Conservation (phyloP, 176 grass and related monocot genomes). For the Oryza nivara region DNA sequence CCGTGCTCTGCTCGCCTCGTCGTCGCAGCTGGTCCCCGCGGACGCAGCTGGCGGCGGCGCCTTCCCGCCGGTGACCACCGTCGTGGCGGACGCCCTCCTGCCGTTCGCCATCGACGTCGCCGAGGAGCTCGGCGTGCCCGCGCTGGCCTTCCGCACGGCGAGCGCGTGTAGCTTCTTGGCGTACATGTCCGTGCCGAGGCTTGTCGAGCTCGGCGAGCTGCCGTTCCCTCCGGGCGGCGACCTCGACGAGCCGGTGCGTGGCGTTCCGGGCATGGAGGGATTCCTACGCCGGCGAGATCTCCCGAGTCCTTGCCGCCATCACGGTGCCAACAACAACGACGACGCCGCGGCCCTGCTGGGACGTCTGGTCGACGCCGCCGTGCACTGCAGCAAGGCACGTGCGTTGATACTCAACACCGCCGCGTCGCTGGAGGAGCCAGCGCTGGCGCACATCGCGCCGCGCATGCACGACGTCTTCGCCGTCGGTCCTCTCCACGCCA, state of each 20-base stretch:
- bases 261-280: slow-evolving; percentile 45
- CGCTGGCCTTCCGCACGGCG: slow-evolving; percentile 5
- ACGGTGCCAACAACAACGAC: neutral
- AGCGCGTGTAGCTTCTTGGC: slow-evolving; percentile 32
- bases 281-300: slow-evolving; percentile 44
- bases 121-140: slow-evolving; percentile 35
- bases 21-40: too few species aligned
- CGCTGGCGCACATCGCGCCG: neutral
- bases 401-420: neutral
- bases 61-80: slow-evolving; percentile 42
- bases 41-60: too few species aligned
- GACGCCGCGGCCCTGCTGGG: neutral
- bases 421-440: neutral
- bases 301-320: neutral
- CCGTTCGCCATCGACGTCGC: slow-evolving; percentile 45
- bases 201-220: slow-evolving; percentile 33
- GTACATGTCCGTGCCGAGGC: slow-evolving; percentile 46
- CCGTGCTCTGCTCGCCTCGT: too few species aligned
- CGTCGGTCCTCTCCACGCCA: slow-evolving; percentile 5
- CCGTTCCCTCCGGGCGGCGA: slow-evolving; percentile 34
- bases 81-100: slow-evolving; percentile 33
- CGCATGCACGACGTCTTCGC: neutral
- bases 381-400: neutral
- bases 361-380: neutral
- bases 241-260: slow-evolving; percentile 17